Evolutionary conservation across 306 rosid genomes (phyloP).

Genomic region (Urtica urens): DNA sequence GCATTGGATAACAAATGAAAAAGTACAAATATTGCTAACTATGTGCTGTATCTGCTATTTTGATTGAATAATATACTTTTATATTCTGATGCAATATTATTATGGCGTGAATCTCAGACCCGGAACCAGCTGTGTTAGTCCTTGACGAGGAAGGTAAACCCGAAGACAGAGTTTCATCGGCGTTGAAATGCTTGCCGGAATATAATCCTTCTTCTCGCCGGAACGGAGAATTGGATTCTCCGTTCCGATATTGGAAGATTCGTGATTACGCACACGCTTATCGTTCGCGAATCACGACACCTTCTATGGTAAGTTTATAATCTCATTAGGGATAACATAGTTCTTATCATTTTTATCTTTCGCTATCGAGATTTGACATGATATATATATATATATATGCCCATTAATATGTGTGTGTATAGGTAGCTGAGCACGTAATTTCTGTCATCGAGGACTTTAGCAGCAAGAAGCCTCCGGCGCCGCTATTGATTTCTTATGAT

Average conservation of each 20-base stretch:
- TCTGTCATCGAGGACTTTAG: conserved; percentile 49
- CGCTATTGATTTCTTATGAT: conserved; percentile 70
- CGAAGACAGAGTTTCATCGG: conserved; percentile 54
- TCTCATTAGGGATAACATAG: neutral
- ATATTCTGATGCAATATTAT: neutral
- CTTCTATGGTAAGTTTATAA: conserved; percentile 49
- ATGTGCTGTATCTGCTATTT: too few relatives aligned
- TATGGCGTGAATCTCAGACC: conserved; percentile 40
- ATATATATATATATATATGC: too few relatives aligned
- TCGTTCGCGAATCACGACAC: conserved; percentile 57
- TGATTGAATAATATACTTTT: too few relatives aligned
- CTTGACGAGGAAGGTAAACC: conserved; percentile 70
- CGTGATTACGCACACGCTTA: conserved; percentile 91
- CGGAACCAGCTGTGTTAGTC: conserved; percentile 41
- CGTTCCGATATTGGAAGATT: conserved; percentile 83
- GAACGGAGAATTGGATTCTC: conserved; percentile 20
- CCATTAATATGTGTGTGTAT: too few relatives aligned
- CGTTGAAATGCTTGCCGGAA: conserved; percentile 65
- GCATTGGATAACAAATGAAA: too few relatives aligned
- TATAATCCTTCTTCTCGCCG: conserved; percentile 46
- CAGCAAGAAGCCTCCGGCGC: conserved; percentile 38
- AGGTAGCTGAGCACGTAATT: conserved; percentile 75
- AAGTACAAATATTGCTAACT: too few relatives aligned
- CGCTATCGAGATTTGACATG: conserved; percentile 9
- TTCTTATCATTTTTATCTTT: too few relatives aligned